A percentile compares a stretch with the other conserved stretches of the same genome.
These are phyloP conservation scores for Trametes villosa DNA, from an alignment of 768 basidiomycete genomes.

Conservation along the genomic window DNA sequence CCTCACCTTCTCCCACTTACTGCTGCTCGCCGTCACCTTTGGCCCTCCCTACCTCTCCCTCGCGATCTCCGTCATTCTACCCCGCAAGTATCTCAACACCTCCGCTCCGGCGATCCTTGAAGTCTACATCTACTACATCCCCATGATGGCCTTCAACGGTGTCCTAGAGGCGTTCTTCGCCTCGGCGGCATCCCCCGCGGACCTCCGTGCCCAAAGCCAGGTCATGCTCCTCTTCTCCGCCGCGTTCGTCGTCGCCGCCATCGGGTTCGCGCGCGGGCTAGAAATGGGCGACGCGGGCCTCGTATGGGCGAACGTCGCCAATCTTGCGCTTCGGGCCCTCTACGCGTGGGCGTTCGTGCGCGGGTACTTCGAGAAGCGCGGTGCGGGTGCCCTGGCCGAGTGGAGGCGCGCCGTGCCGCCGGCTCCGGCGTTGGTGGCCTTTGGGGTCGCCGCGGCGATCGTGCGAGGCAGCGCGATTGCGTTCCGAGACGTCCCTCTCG, in stretches of 20 bases:
- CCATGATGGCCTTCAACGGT: constrained; percentile 88
- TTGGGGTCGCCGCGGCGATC: constrained; percentile 28
- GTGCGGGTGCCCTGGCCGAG: constrained; percentile 17
- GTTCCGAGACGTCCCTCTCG: constrained; percentile 21
- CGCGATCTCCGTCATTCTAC: constrained; percentile 70
- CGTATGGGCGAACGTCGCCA: constrained; percentile 77
- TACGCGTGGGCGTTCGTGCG: constrained; percentile 59
- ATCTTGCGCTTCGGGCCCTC: constrained; percentile 62
- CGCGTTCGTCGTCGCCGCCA: constrained; percentile 62
- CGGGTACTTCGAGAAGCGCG: constrained; percentile 46
- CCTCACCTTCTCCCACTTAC: constrained; percentile 71
- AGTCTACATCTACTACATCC: constrained; percentile 89
- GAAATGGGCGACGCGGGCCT: constrained; percentile 67
- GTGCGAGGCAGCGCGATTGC: constrained; percentile 31
- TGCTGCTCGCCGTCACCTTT: constrained; percentile 74
- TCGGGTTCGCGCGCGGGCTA: constrained; percentile 46
- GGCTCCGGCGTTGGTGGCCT: constrained; percentile 28
- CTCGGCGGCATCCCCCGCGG: constrained; percentile 67
- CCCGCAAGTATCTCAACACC: constrained; percentile 67
- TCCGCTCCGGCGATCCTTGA: constrained; percentile 79
- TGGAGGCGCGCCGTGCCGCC: constrained; percentile 34
- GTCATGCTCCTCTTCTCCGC: constrained; percentile 84
- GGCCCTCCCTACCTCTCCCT: constrained; percentile 76
- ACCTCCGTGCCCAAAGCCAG: constrained; percentile 74
- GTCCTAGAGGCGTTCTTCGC: constrained; percentile 90